A percentile compares a stretch with the other conserved stretches of the same genome.
Conservation (phyloP, 2,329 filamentous ascomycete species). For the Colletotrichum noveboracense region DNA sequence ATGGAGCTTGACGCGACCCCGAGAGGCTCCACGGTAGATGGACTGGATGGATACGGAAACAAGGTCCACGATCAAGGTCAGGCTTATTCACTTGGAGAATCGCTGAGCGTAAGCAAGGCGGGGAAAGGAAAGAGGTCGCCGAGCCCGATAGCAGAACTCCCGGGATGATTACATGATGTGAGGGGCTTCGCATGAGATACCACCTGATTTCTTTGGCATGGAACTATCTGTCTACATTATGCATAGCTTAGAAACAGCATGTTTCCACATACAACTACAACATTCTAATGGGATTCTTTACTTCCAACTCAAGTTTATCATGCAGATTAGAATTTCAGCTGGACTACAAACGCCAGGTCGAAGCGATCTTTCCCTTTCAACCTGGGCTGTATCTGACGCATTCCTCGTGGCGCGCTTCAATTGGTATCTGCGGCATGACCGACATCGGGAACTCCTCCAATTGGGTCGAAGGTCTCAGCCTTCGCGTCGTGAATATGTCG, state of each 20-base stretch:
- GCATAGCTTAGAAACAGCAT: background rate
- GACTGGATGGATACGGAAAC: background rate
- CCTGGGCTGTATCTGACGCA: background rate
- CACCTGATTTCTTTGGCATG: background rate
- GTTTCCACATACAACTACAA: background rate
- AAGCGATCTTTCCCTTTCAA: background rate
- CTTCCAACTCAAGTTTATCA: accelerated
- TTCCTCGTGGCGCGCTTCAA: background rate
- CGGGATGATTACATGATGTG: constrained; percentile 23
- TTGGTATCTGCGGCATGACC: background rate
- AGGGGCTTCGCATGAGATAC: background rate
- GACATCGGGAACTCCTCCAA: background rate
- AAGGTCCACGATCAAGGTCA: background rate
- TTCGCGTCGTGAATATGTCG: background rate
- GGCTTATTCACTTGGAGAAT: background rate
- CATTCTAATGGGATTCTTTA: background rate
- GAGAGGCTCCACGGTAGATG: background rate
- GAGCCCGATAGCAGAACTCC: background rate
- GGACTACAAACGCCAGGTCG: background rate
- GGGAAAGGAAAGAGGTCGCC: background rate
- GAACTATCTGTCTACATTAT: background rate
- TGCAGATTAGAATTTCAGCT: background rate
- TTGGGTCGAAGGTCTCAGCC: background rate
- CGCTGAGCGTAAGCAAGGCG: background rate
- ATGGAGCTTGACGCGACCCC: constrained; percentile 21